Conservation (phyloP, 78 protist genomes). For the Speleostelium caveatum region DNA sequence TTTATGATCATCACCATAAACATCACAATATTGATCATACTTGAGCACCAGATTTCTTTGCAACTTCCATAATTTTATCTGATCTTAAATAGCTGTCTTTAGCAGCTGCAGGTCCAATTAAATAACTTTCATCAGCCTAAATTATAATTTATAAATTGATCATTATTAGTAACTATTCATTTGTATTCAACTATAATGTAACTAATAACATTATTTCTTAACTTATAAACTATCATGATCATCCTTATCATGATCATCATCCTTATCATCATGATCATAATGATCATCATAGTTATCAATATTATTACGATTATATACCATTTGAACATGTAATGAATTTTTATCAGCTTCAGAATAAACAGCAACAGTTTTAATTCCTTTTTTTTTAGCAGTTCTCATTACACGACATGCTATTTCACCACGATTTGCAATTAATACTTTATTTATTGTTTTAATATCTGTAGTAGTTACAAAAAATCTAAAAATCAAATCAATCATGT, state of each 20-base stretch:
- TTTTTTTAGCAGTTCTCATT: conserved; percentile 85
- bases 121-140: conserved; percentile 89
- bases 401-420: conserved; percentile 96
- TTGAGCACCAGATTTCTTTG: conserved; percentile 84
- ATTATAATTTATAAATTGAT: too few species aligned
- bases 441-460: conserved; percentile 73
- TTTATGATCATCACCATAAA: background rate
- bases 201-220: too few species aligned
- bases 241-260: too few species aligned
- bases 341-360: conserved; percentile 92
- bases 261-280: too few species aligned
- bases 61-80: conserved; percentile 86
- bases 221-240: too few species aligned
- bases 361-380: conserved; percentile 92
- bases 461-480: conserved; percentile 10
- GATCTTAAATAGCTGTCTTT: conserved; percentile 79
- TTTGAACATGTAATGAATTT: conserved; percentile 85
- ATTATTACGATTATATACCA: background rate
- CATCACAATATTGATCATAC: background rate
- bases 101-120: conserved; percentile 84
- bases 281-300: too few species aligned
- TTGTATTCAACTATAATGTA: too few species aligned
- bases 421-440: conserved; percentile 91
- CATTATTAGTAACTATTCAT: too few species aligned
- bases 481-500: too few species aligned